Evolutionary conservation across 352 stramenopile species (phyloP).

Genomic region (Phytophthora gonapodyides): DNA sequence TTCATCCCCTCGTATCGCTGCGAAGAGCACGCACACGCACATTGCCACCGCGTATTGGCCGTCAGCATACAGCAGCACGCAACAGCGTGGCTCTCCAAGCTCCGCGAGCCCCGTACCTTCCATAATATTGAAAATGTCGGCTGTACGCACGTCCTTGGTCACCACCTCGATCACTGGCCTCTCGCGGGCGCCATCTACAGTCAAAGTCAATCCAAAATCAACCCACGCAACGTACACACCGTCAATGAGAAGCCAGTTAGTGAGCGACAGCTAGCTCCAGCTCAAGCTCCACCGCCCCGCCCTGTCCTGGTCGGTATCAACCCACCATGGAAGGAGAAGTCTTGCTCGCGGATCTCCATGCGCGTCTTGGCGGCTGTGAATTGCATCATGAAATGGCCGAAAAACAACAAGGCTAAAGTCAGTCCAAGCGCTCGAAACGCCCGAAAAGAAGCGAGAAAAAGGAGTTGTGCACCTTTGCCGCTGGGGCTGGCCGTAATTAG

Average conservation of each 20-base stretch:
- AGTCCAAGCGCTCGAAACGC: slow-evolving; percentile 29
- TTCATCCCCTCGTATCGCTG: slow-evolving; percentile 25
- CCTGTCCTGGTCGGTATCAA: slow-evolving; percentile 5
- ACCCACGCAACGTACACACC: slow-evolving; percentile 11
- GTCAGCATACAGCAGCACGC: slow-evolving; percentile 21
- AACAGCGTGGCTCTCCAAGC: background rate
- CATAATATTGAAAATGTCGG: slow-evolving; percentile 56
- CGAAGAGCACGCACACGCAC: slow-evolving; percentile 12
- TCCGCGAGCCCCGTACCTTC: slow-evolving; percentile 37
- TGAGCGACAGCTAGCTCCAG: slow-evolving; percentile 11
- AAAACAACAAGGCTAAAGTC: slow-evolving; percentile 6
- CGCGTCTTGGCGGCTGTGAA: slow-evolving; percentile 31
- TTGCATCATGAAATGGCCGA: slow-evolving; percentile 14
- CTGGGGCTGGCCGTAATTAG: slow-evolving; percentile 30
- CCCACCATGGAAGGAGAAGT: slow-evolving; percentile 66
- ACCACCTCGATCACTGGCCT: slow-evolving; percentile 52
- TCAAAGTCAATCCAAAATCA: slow-evolving; percentile 24
- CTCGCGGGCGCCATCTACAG: slow-evolving; percentile 45
- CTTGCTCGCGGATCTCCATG: slow-evolving; percentile 68
- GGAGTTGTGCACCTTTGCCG: slow-evolving; percentile 17
- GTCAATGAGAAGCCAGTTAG: slow-evolving; percentile 24
- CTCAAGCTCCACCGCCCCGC: background rate
- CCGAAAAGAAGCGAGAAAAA: slow-evolving; percentile 17
- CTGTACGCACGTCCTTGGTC: slow-evolving; percentile 53
- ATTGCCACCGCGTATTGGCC: slow-evolving; percentile 19